Conservation (phyloP, 2,329 filamentous ascomycete species). For the Fusarium vanettenii region DNA sequence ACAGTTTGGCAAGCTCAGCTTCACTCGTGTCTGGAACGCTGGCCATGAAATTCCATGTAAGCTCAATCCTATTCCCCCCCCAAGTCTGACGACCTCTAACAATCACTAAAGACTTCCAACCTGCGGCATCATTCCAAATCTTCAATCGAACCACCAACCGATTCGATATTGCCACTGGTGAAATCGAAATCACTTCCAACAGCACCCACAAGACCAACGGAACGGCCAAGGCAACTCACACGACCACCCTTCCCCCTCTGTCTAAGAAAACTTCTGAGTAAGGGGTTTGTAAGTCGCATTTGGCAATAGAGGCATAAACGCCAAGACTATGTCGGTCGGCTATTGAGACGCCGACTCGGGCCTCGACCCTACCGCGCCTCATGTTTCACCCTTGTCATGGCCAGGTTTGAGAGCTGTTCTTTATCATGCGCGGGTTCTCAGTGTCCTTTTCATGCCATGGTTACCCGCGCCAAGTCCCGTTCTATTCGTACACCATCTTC, state of each 20-base stretch:
- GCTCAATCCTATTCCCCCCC: not conserved
- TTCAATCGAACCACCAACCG: slow-evolving; percentile 14
- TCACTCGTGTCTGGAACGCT: slow-evolving; percentile 17
- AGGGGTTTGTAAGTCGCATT: not conserved
- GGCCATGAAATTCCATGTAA: slow-evolving; percentile 25
- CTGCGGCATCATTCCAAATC: slow-evolving; percentile 12
- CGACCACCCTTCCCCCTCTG: slow-evolving; percentile 10
- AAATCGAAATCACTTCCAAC: not conserved
- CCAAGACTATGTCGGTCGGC: not conserved
- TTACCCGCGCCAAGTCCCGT: not conserved
- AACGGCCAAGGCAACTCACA: slow-evolving; percentile 5
- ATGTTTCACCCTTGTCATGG: not conserved
- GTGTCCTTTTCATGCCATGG: not conserved
- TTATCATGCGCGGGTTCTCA: not conserved
- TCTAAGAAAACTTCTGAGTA: not conserved
- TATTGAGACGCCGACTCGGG: not conserved
- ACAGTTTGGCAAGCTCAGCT: slow-evolving; percentile 20
- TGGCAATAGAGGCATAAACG: not conserved
- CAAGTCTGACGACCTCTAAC: not conserved
- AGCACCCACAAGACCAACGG: slow-evolving; percentile 10
- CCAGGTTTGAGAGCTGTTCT: not conserved
- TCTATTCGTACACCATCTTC: not conserved
- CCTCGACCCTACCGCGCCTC: not conserved
- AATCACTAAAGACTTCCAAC: slow-evolving; percentile 4
- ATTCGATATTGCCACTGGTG: slow-evolving; percentile 14